phyloP scores from a whole-genome alignment of 768 basidiomycete species.

The Thelephora aurantiotincta region DNA sequence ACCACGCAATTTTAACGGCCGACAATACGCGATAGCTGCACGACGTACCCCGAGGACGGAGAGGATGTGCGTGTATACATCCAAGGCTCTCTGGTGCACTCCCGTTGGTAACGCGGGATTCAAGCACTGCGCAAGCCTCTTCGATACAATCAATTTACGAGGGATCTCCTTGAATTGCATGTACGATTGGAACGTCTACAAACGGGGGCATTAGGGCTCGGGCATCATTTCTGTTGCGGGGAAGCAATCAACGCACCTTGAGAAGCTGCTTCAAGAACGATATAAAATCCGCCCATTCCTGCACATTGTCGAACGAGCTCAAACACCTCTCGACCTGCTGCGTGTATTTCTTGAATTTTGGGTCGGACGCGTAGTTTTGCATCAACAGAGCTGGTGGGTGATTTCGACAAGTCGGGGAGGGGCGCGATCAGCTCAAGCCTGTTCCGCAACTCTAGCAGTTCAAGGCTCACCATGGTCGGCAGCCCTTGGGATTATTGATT shows the following conservation, averaged over 20 bases:
- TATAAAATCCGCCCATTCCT: constrained; percentile 99
- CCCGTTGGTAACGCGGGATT: constrained; percentile 97
- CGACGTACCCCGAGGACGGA: constrained; percentile 73
- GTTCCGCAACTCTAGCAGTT: neutral
- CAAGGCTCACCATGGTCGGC: neutral
- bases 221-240: neutral
- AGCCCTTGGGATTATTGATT: neutral
- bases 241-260: constrained; percentile 40
- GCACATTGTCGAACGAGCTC: constrained; percentile 86
- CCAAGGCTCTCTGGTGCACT: constrained; percentile 90
- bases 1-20: neutral
- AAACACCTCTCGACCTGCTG: constrained; percentile 89
- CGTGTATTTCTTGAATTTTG: constrained; percentile 88
- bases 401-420: neutral
- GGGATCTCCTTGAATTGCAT: constrained; percentile 96
- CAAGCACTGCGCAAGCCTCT: constrained; percentile 89
- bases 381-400: neutral
- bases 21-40: neutral
- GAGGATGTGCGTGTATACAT: constrained; percentile 88
- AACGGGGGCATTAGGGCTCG: neutral
- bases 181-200: constrained; percentile 82
- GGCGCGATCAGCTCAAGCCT: neutral
- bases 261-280: constrained; percentile 89
- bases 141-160: constrained; percentile 84
- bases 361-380: constrained; percentile 49